Evolutionary conservation across 768 basidiomycete species (phyloP).

Genomic region (Pholiota microspora): DNA sequence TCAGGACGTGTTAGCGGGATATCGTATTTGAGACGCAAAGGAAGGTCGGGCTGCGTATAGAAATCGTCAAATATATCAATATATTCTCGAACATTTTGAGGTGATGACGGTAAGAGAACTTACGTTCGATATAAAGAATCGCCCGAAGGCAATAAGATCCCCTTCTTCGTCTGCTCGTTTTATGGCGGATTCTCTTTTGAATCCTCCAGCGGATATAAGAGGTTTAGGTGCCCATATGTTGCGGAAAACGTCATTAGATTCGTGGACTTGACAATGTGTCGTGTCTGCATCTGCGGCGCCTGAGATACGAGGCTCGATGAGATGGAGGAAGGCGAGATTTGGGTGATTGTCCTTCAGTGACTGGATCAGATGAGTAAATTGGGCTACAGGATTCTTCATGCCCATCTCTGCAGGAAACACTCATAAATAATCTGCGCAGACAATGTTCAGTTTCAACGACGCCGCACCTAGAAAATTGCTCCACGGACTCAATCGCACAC

Average conservation of each 20-base stretch:
- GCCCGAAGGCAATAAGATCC: constrained; percentile 29
- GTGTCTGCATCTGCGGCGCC: not conserved
- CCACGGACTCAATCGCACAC: constrained; percentile 61
- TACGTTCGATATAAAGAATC: constrained; percentile 32
- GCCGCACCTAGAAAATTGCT: constrained; percentile 34
- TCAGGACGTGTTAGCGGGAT: constrained; percentile 32
- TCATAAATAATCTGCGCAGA: constrained; percentile 5
- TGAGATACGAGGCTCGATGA: constrained; percentile 37
- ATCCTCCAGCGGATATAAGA: constrained; percentile 44
- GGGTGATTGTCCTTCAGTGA: constrained; percentile 38
- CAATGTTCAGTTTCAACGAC: constrained; percentile 12
- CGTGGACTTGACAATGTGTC: constrained; percentile 4
- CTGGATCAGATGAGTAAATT: constrained; percentile 48
- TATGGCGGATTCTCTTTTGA: constrained; percentile 38
- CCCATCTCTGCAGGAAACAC: constrained; percentile 37
- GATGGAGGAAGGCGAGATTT: constrained; percentile 50
- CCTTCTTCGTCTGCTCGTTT: constrained; percentile 32
- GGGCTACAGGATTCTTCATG: constrained; percentile 53
- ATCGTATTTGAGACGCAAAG: constrained; percentile 29
- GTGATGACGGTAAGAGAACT: constrained; percentile 12
- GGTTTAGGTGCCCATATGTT: constrained; percentile 41
- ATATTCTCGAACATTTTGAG: not conserved
- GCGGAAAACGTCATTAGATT: constrained; percentile 43
- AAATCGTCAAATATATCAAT: not conserved
- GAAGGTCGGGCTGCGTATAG: constrained; percentile 39